Conservation (phyloP, 192 early-diverging fungal species). For the Linnemannia hyalina region DNA sequence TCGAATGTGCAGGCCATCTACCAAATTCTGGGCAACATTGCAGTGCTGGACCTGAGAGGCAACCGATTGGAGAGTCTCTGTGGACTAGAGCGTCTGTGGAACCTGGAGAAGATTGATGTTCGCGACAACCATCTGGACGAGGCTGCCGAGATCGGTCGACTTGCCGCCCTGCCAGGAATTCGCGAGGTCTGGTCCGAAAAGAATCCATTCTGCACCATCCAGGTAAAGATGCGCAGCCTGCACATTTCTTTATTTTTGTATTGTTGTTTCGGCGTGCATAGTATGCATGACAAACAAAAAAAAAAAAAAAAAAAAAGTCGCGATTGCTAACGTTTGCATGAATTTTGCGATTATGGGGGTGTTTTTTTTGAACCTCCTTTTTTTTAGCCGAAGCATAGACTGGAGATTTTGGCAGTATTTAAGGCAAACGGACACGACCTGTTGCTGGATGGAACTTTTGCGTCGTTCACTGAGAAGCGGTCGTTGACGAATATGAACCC, state of each 20-base stretch:
- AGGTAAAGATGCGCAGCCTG: slow-evolving; percentile 52
- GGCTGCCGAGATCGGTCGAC: slow-evolving; percentile 63
- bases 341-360: background rate
- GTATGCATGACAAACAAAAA: background rate
- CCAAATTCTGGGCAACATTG: slow-evolving; percentile 65
- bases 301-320: background rate
- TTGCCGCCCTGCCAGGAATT: slow-evolving; percentile 62
- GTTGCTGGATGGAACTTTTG: slow-evolving; percentile 60
- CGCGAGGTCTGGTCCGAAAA: slow-evolving; percentile 66
- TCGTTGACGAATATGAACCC: slow-evolving; percentile 18
- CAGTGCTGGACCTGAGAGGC: slow-evolving; percentile 61
- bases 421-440: slow-evolving; percentile 54
- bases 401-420: slow-evolving; percentile 60
- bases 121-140: slow-evolving; percentile 68
- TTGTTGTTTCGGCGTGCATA: background rate
- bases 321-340: background rate
- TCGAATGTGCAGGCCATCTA: slow-evolving; percentile 61
- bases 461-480: slow-evolving; percentile 59
- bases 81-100: slow-evolving; percentile 69
- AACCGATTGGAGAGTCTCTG: slow-evolving; percentile 65
- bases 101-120: slow-evolving; percentile 67
- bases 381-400: slow-evolving; percentile 56
- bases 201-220: slow-evolving; percentile 64
- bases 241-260: background rate
- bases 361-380: background rate